These are phyloP conservation scores for Cyberlindnera samutprakarnensis DNA, from an alignment of 805 yeast species.

Conservation along the genomic window DNA sequence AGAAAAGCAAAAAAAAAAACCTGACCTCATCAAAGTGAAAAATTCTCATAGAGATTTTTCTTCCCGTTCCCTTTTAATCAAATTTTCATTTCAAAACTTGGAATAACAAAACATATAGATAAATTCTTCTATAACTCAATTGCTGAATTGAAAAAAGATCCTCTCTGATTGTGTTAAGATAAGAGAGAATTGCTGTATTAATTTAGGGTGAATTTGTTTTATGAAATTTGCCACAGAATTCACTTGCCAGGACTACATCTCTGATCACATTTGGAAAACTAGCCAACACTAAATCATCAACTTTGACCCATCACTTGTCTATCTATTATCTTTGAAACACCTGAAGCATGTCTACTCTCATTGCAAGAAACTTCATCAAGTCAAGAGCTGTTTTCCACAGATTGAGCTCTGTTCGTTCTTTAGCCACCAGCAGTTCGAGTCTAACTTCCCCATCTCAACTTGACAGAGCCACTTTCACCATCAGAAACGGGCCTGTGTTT, in stretches of 20 bases:
- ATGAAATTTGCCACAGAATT: conserved; percentile 22
- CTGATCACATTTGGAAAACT: conserved; percentile 49
- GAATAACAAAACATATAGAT: too few species aligned
- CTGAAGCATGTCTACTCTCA: conserved; percentile 18
- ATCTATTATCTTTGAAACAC: too few species aligned
- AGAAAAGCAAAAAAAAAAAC: too few species aligned
- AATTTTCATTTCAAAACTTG: too few species aligned
- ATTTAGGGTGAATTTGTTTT: conserved; percentile 7
- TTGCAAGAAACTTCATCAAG: conserved; percentile 19
- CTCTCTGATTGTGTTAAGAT: too few species aligned
- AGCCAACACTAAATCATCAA: conserved; percentile 30
- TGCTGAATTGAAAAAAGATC: too few species aligned
- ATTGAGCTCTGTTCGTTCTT: conserved; percentile 20
- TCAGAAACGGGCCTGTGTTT: conserved; percentile 89
- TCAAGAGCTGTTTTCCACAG: conserved; percentile 21
- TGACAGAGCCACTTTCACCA: conserved; percentile 83
- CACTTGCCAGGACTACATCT: conserved; percentile 41
- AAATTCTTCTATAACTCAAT: too few species aligned
- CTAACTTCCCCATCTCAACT: conserved; percentile 27
- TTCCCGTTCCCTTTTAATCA: too few species aligned
- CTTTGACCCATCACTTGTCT: too few species aligned
- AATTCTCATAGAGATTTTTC: too few species aligned
- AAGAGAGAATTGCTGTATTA: too few species aligned
- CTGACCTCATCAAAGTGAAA: too few species aligned
- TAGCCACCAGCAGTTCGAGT: conserved; percentile 18